These are phyloP conservation scores for Solanum ossicruentum DNA, from an alignment of 257 asterid species.

Conservation along the genomic window DNA sequence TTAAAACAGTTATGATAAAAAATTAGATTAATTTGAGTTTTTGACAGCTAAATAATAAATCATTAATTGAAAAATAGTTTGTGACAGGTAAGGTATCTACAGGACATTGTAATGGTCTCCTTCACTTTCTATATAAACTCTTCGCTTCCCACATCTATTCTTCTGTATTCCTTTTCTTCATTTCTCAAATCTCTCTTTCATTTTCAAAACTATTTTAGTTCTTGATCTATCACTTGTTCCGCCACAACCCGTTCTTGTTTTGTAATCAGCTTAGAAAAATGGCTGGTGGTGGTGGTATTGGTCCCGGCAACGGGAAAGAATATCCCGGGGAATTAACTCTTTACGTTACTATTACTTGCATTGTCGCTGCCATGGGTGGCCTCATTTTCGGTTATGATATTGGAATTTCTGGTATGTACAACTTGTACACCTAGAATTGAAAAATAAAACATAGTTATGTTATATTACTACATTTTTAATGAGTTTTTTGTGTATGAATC, in stretches of 20 bases:
- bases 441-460: neutral
- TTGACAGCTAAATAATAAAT: neutral
- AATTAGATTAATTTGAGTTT: neutral
- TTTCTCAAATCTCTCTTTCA: neutral
- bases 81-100: slow-evolving; percentile 22
- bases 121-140: slow-evolving; percentile 28
- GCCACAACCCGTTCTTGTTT: neutral
- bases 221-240: neutral
- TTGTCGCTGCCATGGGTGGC: slow-evolving; percentile 96
- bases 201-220: neutral
- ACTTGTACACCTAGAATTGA: neutral
- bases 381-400: slow-evolving; percentile 83
- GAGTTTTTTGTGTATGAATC: neutral
- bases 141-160: neutral
- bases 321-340: slow-evolving; percentile 71
- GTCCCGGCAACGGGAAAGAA: slow-evolving; percentile 34
- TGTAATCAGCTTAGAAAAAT: slow-evolving; percentile 8
- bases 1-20: neutral
- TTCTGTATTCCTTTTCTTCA: neutral
- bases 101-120: neutral
- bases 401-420: slow-evolving; percentile 63
- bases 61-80: neutral
- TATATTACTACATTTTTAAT: neutral
- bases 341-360: slow-evolving; percentile 51
- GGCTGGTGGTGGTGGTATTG: slow-evolving; percentile 80